phyloP scores from a whole-genome alignment of 1,284 basidiomycete genomes.

The Ceratobasidium sp. region DNA sequence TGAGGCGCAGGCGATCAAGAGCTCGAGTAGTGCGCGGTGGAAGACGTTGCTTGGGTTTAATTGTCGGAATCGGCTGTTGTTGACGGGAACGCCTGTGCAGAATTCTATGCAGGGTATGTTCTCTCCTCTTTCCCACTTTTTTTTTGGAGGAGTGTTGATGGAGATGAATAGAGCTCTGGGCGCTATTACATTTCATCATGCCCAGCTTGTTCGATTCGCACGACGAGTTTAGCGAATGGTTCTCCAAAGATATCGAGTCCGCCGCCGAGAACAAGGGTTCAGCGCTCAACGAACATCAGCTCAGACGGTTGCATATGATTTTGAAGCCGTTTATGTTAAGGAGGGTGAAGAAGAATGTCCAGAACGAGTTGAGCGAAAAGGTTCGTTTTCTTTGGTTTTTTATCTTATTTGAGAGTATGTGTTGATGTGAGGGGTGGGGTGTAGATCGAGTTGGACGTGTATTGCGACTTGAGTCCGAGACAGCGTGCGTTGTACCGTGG shows the following conservation, averaged over 20 bases:
- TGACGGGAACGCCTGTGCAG: conserved; percentile 99
- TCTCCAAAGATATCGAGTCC: conserved; percentile 99
- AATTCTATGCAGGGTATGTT: conserved; percentile 97
- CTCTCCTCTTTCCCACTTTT: neutral
- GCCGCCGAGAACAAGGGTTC: conserved; percentile 90
- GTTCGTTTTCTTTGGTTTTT: conserved; percentile 59
- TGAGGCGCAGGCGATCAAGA: conserved; percentile 99
- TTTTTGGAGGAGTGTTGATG: conserved; percentile 44
- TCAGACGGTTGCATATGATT: conserved; percentile 98
- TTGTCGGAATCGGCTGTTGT: conserved; percentile 93
- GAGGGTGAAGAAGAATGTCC: conserved; percentile 97
- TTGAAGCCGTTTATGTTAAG: conserved; percentile 99
- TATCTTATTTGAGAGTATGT: neutral
- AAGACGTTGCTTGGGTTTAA: conserved; percentile 97
- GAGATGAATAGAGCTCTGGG: conserved; percentile 89
- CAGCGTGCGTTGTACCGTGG: conserved; percentile 95
- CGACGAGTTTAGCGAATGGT: conserved; percentile 99
- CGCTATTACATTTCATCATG: conserved; percentile 99
- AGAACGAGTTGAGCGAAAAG: conserved; percentile 99
- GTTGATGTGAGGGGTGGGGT: neutral
- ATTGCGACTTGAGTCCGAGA: conserved; percentile 93
- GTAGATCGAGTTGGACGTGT: conserved; percentile 96
- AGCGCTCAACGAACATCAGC: conserved; percentile 95
- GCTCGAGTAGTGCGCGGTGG: conserved; percentile 97
- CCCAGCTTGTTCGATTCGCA: conserved; percentile 99